phyloP scores from a whole-genome alignment of 306 rosid genomes.

The Argentina anserina region DNA sequence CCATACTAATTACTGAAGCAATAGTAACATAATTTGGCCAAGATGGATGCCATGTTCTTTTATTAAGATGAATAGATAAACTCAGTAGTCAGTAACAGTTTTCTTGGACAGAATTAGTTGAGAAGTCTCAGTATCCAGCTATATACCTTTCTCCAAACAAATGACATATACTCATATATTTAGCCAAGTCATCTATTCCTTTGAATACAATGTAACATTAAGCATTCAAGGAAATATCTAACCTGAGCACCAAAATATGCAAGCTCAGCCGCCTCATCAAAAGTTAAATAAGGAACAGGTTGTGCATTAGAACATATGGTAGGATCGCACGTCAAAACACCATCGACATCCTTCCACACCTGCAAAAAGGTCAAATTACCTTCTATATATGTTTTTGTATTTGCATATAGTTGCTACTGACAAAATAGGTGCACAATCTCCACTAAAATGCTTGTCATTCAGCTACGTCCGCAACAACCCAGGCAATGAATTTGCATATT shows the following conservation, averaged over 20 bases:
- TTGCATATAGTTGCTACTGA: not conserved
- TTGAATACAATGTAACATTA: not conserved
- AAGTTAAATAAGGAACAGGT: slow-evolving; percentile 71
- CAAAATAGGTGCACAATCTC: not conserved
- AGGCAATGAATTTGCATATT: not conserved
- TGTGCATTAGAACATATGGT: slow-evolving; percentile 47
- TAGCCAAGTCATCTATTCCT: not conserved
- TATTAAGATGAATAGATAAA: too few relatives aligned
- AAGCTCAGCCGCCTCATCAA: slow-evolving; percentile 80
- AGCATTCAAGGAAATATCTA: not conserved
- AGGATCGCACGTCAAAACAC: slow-evolving; percentile 71
- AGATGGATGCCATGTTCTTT: not conserved
- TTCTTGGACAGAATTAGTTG: not conserved
- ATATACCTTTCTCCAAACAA: not conserved
- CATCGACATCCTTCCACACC: slow-evolving; percentile 85
- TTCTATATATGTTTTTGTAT: not conserved
- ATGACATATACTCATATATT: too few relatives aligned
- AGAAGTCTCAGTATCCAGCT: not conserved
- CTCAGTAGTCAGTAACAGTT: not conserved
- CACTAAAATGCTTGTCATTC: not conserved
- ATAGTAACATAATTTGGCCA: not conserved
- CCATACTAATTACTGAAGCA: not conserved
- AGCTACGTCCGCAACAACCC: not conserved
- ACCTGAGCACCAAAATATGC: slow-evolving; percentile 85
- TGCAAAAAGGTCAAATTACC: slow-evolving; percentile 20